A percentile compares a stretch with the other conserved stretches of the same genome.
Evolutionary conservation across 1,284 basidiomycete species (phyloP).

Genomic region (Apiotrichum porosum): DNA sequence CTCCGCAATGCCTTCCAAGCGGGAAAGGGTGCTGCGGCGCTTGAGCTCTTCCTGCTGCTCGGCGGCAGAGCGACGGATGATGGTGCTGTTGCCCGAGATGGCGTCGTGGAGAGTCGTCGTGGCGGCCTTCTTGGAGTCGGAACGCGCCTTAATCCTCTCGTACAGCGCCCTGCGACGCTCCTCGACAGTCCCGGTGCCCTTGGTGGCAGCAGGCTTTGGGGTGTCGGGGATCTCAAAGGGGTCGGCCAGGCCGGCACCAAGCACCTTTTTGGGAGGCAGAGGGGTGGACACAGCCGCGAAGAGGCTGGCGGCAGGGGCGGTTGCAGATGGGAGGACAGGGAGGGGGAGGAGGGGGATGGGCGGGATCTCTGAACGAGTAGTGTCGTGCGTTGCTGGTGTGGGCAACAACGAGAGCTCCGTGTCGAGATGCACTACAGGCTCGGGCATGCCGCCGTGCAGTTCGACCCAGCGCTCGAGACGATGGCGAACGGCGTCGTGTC

Average conservation of each 20-base stretch:
- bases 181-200: slow-evolving; percentile 36
- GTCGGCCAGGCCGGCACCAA: slow-evolving; percentile 30
- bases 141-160: slow-evolving; percentile 44
- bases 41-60: slow-evolving; percentile 44
- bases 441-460: slow-evolving; percentile 29
- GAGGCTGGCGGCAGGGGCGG: slow-evolving; percentile 30
- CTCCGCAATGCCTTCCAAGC: slow-evolving; percentile 48
- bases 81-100: slow-evolving; percentile 12
- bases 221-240: slow-evolving; percentile 31
- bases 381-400: slow-evolving; percentile 34
- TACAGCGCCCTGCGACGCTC: slow-evolving; percentile 42
- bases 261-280: slow-evolving; percentile 2
- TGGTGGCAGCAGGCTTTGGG: slow-evolving; percentile 1
- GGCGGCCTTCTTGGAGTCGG: slow-evolving; percentile 19
- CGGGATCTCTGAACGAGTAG: slow-evolving; percentile 31
- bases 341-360: slow-evolving; percentile 43
- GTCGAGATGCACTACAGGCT: background rate
- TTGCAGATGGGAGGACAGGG: slow-evolving; percentile 33
- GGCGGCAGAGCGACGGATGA: slow-evolving; percentile 1
- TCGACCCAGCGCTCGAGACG: slow-evolving; percentile 45
- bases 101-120: slow-evolving; percentile 29
- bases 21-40: slow-evolving; percentile 43
- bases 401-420: slow-evolving; percentile 19
- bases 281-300: slow-evolving; percentile 19
- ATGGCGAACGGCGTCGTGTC: slow-evolving; percentile 35